Base-by-base conservation (phyloP, 2,329 filamentous ascomycete genomes). In the Thelonectria blattea region DNA sequence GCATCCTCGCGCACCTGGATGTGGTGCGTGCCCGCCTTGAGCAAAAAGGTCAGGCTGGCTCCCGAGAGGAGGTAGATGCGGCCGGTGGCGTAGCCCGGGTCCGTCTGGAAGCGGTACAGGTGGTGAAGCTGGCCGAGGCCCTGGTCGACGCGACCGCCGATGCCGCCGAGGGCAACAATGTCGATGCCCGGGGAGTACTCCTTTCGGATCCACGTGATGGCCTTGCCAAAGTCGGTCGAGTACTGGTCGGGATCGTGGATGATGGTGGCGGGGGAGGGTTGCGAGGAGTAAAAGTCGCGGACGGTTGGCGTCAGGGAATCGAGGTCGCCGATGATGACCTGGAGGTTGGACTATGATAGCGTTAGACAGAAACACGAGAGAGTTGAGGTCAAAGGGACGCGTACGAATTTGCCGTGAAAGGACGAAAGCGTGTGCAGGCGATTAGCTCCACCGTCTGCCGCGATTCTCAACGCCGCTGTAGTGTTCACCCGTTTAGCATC, bases 371-470 rank as follows among this genome's bases (percentile, higher is more conserved):
- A 17, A 46, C 41, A 56, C 45, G 43, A 57, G 34, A 6, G 34
- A 18, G 20, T 15, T 41, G 30, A 49, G n/a, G 20, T 47, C 5
- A 27, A 15, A 15, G 18, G 17, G 37, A 50, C 22, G 73, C 78
- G 58, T 68, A 82, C 80, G 62, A 79, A 80, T 65, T 78, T 78
- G 37, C 75, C 76, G 41, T 74, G 73, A 47, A 78, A 78, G 0
- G 76, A 77, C 1, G 76, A 78, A 15, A 81, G 74, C 32, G 81
- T 73, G 58, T 81, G 78, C 76, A 97, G 83, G 39, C 87, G 84
- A 72, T 98, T 96, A 47, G 93, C 93, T 22, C 93, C 95, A 56
- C 93, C 95, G 78, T 99, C 95, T 27, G 93, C 95, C 60, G 93
- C 96, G 54, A 98, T 82, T 22, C 85, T 85, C 62, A 88, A 83